These are phyloP conservation scores for Geranium brycei DNA, from an alignment of 345 rosid species.

Conservation along the genomic window DNA sequence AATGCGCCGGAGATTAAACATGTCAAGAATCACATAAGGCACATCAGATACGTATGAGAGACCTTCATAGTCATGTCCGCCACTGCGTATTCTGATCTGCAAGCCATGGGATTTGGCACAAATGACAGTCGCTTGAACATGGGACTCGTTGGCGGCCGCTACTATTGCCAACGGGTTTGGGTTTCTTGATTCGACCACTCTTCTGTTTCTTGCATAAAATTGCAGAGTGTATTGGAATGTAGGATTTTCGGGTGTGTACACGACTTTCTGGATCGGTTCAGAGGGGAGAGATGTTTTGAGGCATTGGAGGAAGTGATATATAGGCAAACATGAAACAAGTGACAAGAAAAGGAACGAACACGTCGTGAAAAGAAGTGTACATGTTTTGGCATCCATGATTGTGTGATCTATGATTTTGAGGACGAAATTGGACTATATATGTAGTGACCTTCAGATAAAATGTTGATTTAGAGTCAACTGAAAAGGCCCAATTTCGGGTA, in stretches of 20 bases:
- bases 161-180: conserved; percentile 20
- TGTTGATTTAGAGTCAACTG: no score
- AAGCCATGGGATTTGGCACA: conserved; percentile 10
- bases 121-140: conserved; percentile 17
- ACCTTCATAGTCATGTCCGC: conserved; percentile 33
- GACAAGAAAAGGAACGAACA: neutral
- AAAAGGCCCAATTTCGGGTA: no score
- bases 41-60: conserved; percentile 14
- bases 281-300: conserved; percentile 9
- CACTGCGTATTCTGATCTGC: conserved; percentile 20
- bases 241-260: conserved; percentile 9
- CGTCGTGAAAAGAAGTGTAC: no score
- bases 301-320: conserved; percentile 8
- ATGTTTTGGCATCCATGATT: no score
- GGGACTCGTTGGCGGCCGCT: conserved; percentile 15
- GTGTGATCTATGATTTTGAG: no score
- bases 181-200: conserved; percentile 11
- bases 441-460: no score
- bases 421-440: no score
- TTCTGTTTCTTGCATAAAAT: conserved; percentile 11
- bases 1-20: conserved; percentile 16
- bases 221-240: conserved; percentile 10
- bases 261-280: conserved; percentile 6
- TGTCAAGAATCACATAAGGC: conserved; percentile 22
- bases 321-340: neutral